phyloP scores from a whole-genome alignment of 1,139 yeast species.

The Lodderomyces margitis region DNA sequence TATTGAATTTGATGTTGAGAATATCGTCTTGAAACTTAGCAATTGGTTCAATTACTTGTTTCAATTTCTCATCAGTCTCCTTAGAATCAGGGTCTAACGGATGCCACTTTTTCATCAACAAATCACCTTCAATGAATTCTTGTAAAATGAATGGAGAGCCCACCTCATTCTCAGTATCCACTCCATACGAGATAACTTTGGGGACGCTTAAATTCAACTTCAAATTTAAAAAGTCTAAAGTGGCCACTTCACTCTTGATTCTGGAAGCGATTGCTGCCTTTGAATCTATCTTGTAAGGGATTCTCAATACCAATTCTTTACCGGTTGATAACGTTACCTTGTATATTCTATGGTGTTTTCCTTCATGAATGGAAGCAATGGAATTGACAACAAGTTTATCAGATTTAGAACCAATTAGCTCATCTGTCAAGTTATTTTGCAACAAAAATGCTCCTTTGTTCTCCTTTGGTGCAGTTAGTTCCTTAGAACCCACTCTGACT shows the following conservation, averaged over 20 bases:
- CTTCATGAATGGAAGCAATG: constrained; percentile 85
- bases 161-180: constrained; percentile 58
- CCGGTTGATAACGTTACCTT: constrained; percentile 63
- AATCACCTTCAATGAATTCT: constrained; percentile 76
- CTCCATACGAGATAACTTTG: constrained; percentile 69
- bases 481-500: constrained; percentile 13
- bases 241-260: constrained; percentile 88
- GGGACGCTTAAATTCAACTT: constrained; percentile 64
- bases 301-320: constrained; percentile 67
- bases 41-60: constrained; percentile 59
- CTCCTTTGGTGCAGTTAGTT: constrained; percentile 23
- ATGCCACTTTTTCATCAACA: constrained; percentile 87
- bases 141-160: constrained; percentile 74
- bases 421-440: constrained; percentile 41
- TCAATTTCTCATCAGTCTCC: constrained; percentile 39
- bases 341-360: constrained; percentile 88
- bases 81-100: constrained; percentile 56
- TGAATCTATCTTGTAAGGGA: constrained; percentile 77
- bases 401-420: constrained; percentile 33
- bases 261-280: constrained; percentile 62
- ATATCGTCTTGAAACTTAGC: constrained; percentile 57
- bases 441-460: constrained; percentile 44
- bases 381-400: constrained; percentile 58
- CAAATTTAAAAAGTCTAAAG: constrained; percentile 71
- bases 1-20: constrained; percentile 56